Conservation (phyloP, 495 filamentous ascomycete genomes). For the Friedmanniomyces endolithicus region DNA sequence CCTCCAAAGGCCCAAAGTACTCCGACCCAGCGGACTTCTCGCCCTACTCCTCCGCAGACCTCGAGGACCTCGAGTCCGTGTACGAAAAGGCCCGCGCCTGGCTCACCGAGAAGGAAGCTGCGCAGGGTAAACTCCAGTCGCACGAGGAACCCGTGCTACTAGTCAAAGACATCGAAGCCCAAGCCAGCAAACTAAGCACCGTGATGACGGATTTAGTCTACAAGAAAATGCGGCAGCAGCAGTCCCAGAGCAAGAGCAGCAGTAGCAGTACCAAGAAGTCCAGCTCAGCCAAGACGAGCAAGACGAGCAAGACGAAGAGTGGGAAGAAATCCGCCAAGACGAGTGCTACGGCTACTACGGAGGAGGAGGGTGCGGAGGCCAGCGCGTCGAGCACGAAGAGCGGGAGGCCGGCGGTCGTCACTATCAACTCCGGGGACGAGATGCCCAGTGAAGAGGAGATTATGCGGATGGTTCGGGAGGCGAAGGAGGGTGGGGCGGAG, state of each 20-base stretch:
- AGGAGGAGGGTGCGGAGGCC: conserved; percentile 1
- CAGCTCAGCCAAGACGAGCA: conserved; percentile 37
- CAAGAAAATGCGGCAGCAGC: conserved; percentile 48
- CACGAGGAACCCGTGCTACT: conserved; percentile 60
- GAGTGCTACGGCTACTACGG: conserved; percentile 7
- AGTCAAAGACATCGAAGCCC: conserved; percentile 48
- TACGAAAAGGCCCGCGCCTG: conserved; percentile 43
- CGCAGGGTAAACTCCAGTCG: conserved; percentile 48
- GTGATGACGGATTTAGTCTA: conserved; percentile 56
- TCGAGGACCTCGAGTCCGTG: conserved; percentile 40
- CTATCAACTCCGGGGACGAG: conserved; percentile 18
- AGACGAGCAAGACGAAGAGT: conserved; percentile 32
- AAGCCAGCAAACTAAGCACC: conserved; percentile 49
- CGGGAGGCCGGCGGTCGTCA: conserved; percentile 16
- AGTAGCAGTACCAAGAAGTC: conserved; percentile 34
- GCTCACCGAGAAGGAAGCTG: conserved; percentile 54
- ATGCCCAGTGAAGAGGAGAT: conserved; percentile 28
- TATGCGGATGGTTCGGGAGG: conserved; percentile 18
- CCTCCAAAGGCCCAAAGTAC: conserved; percentile 27
- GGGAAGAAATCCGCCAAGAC: conserved; percentile 22
- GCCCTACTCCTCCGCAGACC: conserved; percentile 51
- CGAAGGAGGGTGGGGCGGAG: conserved; percentile 5
- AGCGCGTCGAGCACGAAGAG: conserved; percentile 5
- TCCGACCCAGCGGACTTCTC: conserved; percentile 36
- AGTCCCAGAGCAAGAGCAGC: conserved; percentile 1